Conservation (phyloP, 257 asterid genomes). For the Solanum raphanifolium region DNA sequence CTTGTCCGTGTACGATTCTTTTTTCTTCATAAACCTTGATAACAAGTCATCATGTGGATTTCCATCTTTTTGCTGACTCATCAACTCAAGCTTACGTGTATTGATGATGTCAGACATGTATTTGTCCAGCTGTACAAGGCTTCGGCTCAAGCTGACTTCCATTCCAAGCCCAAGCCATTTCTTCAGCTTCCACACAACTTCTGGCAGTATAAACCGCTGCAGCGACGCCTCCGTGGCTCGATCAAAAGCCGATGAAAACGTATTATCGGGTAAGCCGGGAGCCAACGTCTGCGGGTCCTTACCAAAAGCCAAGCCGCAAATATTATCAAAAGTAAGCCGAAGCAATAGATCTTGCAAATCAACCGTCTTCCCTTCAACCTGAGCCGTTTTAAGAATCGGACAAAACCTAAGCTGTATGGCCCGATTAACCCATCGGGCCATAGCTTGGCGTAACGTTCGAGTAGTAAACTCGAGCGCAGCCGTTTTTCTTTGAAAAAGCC, state of each 20-base stretch:
- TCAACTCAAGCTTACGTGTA: constrained; percentile 62
- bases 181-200: constrained; percentile 76
- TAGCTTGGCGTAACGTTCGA: constrained; percentile 74
- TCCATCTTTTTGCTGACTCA: constrained; percentile 41
- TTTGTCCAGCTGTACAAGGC: constrained; percentile 59
- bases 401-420: constrained; percentile 68
- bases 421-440: constrained; percentile 88
- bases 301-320: constrained; percentile 89
- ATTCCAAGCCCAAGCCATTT: constrained; percentile 81
- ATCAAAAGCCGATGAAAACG: constrained; percentile 78
- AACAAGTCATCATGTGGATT: constrained; percentile 63
- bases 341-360: constrained; percentile 85
- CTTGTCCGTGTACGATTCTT: constrained; percentile 61
- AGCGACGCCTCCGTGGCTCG: constrained; percentile 84
- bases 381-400: constrained; percentile 56
- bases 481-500: constrained; percentile 83
- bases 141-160: constrained; percentile 76
- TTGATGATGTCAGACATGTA: constrained; percentile 50
- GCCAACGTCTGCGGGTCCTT: constrained; percentile 78
- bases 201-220: constrained; percentile 74
- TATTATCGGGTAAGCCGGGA: constrained; percentile 50
- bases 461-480: constrained; percentile 92
- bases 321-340: constrained; percentile 81
- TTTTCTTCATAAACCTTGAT: constrained; percentile 84
- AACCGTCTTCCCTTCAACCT: constrained; percentile 36